Percentiles rank a stretch among this genome's conserved stretches.
Conservation (phyloP, 257 asterid genomes). For the Scutellaria minor region DNA sequence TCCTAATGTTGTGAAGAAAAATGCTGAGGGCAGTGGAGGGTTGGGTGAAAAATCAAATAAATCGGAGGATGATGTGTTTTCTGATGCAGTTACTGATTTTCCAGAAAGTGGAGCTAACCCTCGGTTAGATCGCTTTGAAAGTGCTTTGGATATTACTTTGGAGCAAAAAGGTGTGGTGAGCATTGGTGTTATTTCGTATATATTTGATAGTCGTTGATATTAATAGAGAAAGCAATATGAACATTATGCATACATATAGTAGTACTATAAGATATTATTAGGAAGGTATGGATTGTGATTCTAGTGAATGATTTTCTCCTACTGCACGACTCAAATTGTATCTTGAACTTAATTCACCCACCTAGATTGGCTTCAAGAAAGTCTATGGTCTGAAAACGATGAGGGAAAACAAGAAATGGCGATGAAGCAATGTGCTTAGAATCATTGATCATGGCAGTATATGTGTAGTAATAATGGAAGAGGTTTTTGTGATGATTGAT, state of each 20-base stretch:
- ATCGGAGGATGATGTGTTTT: constrained; percentile 75
- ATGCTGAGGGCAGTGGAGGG: constrained; percentile 46
- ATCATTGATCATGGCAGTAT: too few relatives aligned
- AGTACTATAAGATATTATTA: too few relatives aligned
- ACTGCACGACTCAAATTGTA: background rate
- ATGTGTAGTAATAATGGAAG: background rate
- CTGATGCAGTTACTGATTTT: constrained; percentile 80
- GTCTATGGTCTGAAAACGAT: constrained; percentile 8
- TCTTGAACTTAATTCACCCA: background rate
- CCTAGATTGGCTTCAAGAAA: background rate
- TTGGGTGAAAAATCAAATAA: constrained; percentile 48
- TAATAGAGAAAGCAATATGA: background rate
- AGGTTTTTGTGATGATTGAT: background rate
- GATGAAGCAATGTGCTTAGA: background rate
- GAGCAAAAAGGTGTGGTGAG: constrained; percentile 54
- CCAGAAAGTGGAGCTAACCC: constrained; percentile 63
- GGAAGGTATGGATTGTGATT: background rate
- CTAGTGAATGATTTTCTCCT: constrained; percentile 1
- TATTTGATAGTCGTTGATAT: background rate
- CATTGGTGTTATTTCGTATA: constrained; percentile 17
- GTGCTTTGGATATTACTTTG: constrained; percentile 35
- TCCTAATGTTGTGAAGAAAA: constrained; percentile 47
- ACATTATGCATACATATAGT: background rate
- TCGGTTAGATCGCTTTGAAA: constrained; percentile 40
- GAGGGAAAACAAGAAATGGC: constrained; percentile 3